A percentile compares a stretch with the other conserved stretches of the same genome.
Conservation (phyloP, 495 filamentous ascomycete species). For the Aspergillus biplanus region DNA sequence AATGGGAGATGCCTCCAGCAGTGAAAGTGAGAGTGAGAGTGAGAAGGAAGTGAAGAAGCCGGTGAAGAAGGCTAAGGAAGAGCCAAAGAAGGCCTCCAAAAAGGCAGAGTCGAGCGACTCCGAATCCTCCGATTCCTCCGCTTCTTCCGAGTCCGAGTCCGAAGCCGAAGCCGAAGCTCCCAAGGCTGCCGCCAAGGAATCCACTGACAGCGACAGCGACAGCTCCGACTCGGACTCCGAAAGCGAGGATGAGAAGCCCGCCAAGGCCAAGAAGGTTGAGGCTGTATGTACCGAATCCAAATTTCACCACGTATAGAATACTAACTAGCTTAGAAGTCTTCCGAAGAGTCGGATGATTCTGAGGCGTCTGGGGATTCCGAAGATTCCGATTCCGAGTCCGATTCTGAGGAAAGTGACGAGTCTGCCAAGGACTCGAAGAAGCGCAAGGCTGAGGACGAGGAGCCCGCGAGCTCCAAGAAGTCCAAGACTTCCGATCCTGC, state of each 20-base stretch:
- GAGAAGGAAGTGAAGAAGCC: conserved; percentile 42
- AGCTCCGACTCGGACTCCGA: conserved; percentile 36
- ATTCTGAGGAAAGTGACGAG: conserved; percentile 49
- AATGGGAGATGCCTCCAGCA: conserved; percentile 35
- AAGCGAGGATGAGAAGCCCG: conserved; percentile 35
- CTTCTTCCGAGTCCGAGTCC: conserved; percentile 34
- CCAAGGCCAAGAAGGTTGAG: conserved; percentile 41
- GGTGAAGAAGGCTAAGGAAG: conserved; percentile 32
- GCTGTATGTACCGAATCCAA: conserved; percentile 31
- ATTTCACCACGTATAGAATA: neutral
- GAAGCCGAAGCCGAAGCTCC: conserved; percentile 42
- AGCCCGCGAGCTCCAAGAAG: conserved; percentile 74
- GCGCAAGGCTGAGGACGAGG: conserved; percentile 82
- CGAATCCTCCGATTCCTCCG: conserved; percentile 35
- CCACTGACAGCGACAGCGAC: conserved; percentile 31
- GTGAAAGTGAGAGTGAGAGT: conserved; percentile 35
- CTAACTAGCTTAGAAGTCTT: conserved; percentile 30
- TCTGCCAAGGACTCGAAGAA: conserved; percentile 69
- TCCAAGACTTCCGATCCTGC: conserved; percentile 72
- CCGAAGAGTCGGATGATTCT: conserved; percentile 30
- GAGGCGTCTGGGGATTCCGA: conserved; percentile 39
- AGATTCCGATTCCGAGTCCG: conserved; percentile 56
- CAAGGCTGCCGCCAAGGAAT: conserved; percentile 37
- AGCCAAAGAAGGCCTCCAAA: conserved; percentile 29
- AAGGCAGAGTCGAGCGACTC: conserved; percentile 30